phyloP scores from a whole-genome alignment of 495 filamentous ascomycete genomes.

The Aspergillus kassunensis region DNA sequence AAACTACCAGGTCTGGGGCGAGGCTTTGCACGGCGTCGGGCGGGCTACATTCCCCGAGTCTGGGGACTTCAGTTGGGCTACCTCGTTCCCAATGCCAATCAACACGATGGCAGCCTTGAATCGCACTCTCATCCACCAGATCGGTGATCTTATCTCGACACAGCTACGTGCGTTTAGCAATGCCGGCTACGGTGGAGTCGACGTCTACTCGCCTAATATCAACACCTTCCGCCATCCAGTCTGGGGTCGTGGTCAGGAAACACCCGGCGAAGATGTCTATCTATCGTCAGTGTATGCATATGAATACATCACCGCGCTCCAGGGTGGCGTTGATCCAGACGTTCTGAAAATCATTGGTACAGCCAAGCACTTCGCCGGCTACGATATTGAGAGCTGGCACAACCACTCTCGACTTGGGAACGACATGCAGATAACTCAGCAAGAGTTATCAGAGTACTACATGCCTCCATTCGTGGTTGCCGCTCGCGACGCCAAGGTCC shows the following conservation, averaged over 20 bases:
- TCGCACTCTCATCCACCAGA: constrained; percentile 52
- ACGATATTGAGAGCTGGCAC: constrained; percentile 61
- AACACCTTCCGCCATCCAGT: constrained; percentile 61
- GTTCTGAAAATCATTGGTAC: constrained; percentile 56
- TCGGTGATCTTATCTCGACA: constrained; percentile 54
- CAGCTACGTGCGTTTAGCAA: constrained; percentile 70
- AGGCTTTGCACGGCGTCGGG: constrained; percentile 57
- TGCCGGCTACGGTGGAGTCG: constrained; percentile 50
- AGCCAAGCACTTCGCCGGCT: constrained; percentile 62
- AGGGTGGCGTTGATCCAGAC: constrained; percentile 47
- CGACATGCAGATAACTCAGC: constrained; percentile 50
- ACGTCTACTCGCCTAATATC: constrained; percentile 67
- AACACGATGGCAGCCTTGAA: constrained; percentile 58
- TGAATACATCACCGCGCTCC: constrained; percentile 56
- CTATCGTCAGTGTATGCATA: constrained; percentile 52
- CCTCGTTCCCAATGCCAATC: constrained; percentile 60
- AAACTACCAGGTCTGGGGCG: constrained; percentile 44
- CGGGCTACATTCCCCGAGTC: constrained; percentile 47
- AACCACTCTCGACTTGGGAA: constrained; percentile 51
- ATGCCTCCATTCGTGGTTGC: constrained; percentile 35
- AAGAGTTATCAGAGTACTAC: constrained; percentile 54
- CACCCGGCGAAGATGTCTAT: constrained; percentile 54
- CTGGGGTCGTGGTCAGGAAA: constrained; percentile 62
- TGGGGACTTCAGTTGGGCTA: constrained; percentile 54
- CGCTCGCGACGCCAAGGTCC: constrained; percentile 49